phyloP scores from a whole-genome alignment of 371 early-diverging fungal species.

The Mortierella sp. region DNA sequence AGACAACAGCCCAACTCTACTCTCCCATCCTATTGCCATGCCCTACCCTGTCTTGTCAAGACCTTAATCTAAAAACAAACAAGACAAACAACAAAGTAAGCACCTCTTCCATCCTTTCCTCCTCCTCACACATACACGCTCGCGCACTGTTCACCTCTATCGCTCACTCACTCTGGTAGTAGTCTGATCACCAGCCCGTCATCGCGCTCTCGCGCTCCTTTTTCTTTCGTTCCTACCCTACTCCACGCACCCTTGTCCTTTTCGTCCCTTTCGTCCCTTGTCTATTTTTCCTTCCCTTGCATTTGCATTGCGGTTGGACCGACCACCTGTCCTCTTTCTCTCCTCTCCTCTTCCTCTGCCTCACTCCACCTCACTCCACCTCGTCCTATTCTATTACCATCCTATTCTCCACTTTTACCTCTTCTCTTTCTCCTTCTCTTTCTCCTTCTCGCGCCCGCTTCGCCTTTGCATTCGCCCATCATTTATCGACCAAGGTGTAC shows the following conservation, averaged over 20 bases:
- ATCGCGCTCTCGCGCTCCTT: conserved; percentile 1
- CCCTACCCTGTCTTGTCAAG: background rate
- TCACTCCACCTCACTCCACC: too few relatives aligned
- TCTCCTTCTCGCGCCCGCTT: background rate
- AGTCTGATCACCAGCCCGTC: background rate
- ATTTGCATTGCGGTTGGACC: background rate
- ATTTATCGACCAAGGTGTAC: too few relatives aligned
- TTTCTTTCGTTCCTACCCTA: background rate
- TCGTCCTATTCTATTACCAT: too few relatives aligned
- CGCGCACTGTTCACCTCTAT: conserved; percentile 13
- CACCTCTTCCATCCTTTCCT: background rate
- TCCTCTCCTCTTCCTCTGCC: background rate
- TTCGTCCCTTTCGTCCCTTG: background rate
- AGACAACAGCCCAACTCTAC: too few relatives aligned
- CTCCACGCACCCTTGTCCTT: background rate
- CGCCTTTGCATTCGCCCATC: background rate
- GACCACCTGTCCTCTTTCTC: background rate
- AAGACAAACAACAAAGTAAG: conserved; percentile 5
- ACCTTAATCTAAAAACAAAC: background rate
- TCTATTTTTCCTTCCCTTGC: too few relatives aligned
- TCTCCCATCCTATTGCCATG: background rate
- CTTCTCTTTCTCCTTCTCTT: background rate
- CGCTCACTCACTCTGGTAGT: conserved; percentile 8
- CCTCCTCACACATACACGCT: too few relatives aligned
- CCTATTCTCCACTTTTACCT: background rate